Base-by-base conservation (phyloP, 768 basidiomycete species). In the Suillus lakei region DNA sequence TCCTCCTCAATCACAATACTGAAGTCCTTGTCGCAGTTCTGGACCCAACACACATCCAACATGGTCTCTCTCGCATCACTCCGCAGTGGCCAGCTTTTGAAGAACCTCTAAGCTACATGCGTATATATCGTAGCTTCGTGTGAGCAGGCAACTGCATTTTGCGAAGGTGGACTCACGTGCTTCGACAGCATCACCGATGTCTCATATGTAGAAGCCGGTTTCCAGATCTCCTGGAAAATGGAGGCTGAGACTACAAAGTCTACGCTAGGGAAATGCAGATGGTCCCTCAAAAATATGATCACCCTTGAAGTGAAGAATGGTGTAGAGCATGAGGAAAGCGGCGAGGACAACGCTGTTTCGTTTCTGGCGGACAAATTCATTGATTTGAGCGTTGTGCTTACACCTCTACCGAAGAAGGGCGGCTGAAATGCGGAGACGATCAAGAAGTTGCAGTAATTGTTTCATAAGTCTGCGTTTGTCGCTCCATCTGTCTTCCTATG, bases 31-130 rank as follows among this genome's bases (percentile, higher is more conserved):
- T n/a, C 6, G 9, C 74, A 93, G 90, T 96, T 93, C 80, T 75
- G 82, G 38, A 83, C 89, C 64, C 91, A 94, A 23, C 96, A 96
- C 78, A 85, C 86, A 39, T 86, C 85, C 63, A 89, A 89, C 78
- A 85, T 87, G n/a, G 74, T 94, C 12, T 90, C 92, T 0, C n/a
- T n/a, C n/a, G n/a, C n/a, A n/a, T n/a, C n/a, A n/a, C 75, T 93
- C 44, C 78, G 78, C 9, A 75, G 67, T n/a, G 72, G 75, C 2
- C 60, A 68, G 1, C 69, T 84, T 0, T 53, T 84, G 13, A 83
- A 81, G 68, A 71, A 74, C 38, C 80, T 90, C 6, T 68, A 72
- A 26, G 68, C 67, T 0, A 81, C 84, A 26, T 87, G 88, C 21
- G 74, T 80, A 53, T 78, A 78, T 15, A 80, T 88, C 61, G 73